Evolutionary conservation across 2,329 filamentous ascomycete genomes (phyloP), one percentile per base, ranked within the genome.

Genomic region (Phaeosphaeriaceae sp.): DNA sequence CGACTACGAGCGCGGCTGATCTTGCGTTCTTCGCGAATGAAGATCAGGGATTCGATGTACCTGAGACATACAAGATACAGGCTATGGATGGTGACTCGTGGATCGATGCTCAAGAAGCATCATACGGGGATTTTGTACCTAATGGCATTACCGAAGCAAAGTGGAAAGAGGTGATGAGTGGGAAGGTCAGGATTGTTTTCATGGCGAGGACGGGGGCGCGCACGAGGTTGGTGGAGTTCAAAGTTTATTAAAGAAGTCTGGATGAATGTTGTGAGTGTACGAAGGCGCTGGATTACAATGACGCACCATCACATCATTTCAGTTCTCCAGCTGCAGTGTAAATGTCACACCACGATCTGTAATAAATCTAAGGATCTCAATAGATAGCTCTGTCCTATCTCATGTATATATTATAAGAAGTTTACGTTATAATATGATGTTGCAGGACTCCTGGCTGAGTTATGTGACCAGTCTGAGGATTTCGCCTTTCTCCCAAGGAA

Each of bases 171-270:
- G 57, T 68, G 13, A 69, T 59, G 41, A 71, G 68, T 0, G 60
- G 57, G 9, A 64, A 70, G 50, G 62, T 77, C 7, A 71, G 76
- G 46, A 55, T 79, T 5, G 56, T 68, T 1, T 79, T 79, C 31
- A 71, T 62, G 20, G 76, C 77, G 9, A 60, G 70, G 48, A 58
- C 60, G 19, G 75, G 70, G 0, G 66, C 62, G 53, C 75, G 68
- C 54, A 76, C 75, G 4, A 66, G 78, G 36, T 51, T 80, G 15
- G 75, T 75, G 1, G 78, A 80, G 57, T 77, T 78, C 45, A 80
- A 79, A 62, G 67, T 78, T 0, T 79, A 67, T 47, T 71, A 46
- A 50, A 20, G 36, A 13, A 20, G 4, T 31, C 25, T 27, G 25
- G 25, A 27, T 5, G 25, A 27, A 27, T 27, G 9, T 9, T 5